Base-by-base conservation (phyloP, 2,329 filamentous ascomycete genomes). In the Microsporum ferrugineum region DNA sequence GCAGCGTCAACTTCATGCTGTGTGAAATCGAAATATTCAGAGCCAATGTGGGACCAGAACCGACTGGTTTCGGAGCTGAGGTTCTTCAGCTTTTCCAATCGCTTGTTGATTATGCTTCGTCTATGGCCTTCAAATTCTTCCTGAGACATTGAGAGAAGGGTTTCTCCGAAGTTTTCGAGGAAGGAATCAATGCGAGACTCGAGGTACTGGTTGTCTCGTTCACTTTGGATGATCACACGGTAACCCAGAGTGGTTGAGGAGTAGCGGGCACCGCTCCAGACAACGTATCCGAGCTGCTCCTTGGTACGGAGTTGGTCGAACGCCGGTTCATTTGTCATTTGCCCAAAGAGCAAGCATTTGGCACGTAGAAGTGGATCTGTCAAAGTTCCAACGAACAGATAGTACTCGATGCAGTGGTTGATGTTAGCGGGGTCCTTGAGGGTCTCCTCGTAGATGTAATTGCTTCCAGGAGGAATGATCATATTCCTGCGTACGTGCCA, bases 291-390 rank as follows among this genome's bases (percentile, higher is more conserved):
- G 5, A 99, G 86, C 75, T 99, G 92, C 73, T 99, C 92, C 75
- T 97, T 96, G 49, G 94, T 97, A 57, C 94, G 85, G 5, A 99
- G 81, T 72, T 95, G 91, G 74, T 99, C 90, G 71, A 97, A 99
- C 6, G 88, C 88, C 2, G 91, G 91, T 76, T 99, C 94, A 61
- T 95, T 88, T 0, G 90, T 86, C 76, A 99, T 88, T 74, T 97
- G 94, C 31, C 89, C 88, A 47, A 96, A 81, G 4, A 99, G 80
- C 47, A 95, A 79, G 0, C 89, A 81, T 73, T 88, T 91, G 12
- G 91, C 88, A 17, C 90, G 84, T 10, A 88, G 74, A 4, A 75
- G 71, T n/a, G 85, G 82, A 69, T 95, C 86, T 2, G 83, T 80
- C 65, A 85, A 83, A 64, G 84, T 81, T 23, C 88, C 88, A 55